Evolutionary conservation across 768 basidiomycete genomes (phyloP), one percentile per base, ranked within the genome.

Genomic region (Termitomyces sp.): DNA sequence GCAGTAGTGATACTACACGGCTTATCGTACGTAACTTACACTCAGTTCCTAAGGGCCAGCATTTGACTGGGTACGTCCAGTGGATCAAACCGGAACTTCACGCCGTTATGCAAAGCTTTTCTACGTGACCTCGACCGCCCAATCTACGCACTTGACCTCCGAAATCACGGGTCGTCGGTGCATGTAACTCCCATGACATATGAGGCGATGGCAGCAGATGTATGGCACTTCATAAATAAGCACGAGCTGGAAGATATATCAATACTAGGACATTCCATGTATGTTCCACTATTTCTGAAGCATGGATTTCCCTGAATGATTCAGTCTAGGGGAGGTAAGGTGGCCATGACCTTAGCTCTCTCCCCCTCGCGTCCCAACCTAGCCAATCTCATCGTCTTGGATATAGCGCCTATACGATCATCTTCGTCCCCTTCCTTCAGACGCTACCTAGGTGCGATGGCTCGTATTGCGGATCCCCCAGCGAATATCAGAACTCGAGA

Each of bases 251-350:
- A 72, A 1, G 73, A 86, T 23, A 76, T 93, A 9, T 83, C 86
- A 6, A 77, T 95, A 2, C 73, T 95, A 10, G 92, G 93, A 0
- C 92, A 94, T 66, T 93, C 91, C 3, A 93, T 94, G 93, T 92
- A 63, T 47, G 86, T 72, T 9, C 14, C 19, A 19, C 21, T 9
- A 30, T 27, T 2, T 40, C 55, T 19, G 6, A 39, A n/a, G 8
- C 3, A 8, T 19, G 32, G n/a, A 52, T 43, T 8, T 28, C 32
- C 34, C 25, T 60, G 6, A 23, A 27, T 44, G 25, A 25, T 60
- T 12, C 27, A 49, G 21, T 34, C 32, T 28, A 90, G 88, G 89
- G 91, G 91, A 34, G 91, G 91, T n/a, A 93, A 91, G 67, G 85
- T 82, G 1, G 86, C 86, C 0, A 88, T 88, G 85, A 63, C 82